These are phyloP conservation scores for Teratosphaeriaceae sp. DNA, from an alignment of 2,329 filamentous ascomycete species.

Conservation along the genomic window DNA sequence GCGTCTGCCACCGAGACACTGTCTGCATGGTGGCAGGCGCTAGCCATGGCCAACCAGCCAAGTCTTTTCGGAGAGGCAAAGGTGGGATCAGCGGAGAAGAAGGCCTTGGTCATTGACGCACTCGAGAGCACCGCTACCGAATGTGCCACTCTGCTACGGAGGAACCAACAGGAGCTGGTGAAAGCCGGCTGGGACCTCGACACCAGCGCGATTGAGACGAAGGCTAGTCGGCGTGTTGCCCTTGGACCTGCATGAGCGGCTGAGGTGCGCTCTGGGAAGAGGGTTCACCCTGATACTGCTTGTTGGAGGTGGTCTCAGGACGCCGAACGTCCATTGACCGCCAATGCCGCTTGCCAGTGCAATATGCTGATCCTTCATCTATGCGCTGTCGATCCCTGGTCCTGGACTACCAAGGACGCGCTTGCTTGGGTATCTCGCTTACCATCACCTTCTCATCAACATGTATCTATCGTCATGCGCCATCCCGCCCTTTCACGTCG, in stretches of 20 bases:
- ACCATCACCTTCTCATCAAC: background rate
- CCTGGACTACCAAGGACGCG: no score
- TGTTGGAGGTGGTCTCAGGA: no score
- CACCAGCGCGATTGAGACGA: slow-evolving; percentile 59
- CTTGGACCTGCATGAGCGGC: background rate
- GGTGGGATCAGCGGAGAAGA: no score
- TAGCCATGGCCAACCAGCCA: background rate
- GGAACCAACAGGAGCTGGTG: slow-evolving; percentile 36
- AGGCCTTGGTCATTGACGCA: background rate
- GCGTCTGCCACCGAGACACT: background rate
- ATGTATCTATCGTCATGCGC: no score
- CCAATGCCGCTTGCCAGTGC: no score
- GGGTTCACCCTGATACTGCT: no score
- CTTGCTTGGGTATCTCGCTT: no score
- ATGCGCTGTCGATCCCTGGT: no score
- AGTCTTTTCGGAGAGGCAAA: no score
- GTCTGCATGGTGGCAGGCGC: slow-evolving; percentile 10
- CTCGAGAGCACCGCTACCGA: slow-evolving; percentile 25
- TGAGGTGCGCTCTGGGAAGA: background rate
- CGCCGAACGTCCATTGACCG: no score
- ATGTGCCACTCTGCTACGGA: slow-evolving; percentile 36
- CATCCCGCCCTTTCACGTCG: background rate
- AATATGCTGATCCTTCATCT: no score
- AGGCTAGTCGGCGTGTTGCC: background rate
- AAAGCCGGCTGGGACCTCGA: slow-evolving; percentile 60